A percentile compares a stretch with the other conserved stretches of the same genome.
These are phyloP conservation scores for Perkinsela sp. DNA, from an alignment of 208 protist genomes.

Conservation along the genomic window DNA sequence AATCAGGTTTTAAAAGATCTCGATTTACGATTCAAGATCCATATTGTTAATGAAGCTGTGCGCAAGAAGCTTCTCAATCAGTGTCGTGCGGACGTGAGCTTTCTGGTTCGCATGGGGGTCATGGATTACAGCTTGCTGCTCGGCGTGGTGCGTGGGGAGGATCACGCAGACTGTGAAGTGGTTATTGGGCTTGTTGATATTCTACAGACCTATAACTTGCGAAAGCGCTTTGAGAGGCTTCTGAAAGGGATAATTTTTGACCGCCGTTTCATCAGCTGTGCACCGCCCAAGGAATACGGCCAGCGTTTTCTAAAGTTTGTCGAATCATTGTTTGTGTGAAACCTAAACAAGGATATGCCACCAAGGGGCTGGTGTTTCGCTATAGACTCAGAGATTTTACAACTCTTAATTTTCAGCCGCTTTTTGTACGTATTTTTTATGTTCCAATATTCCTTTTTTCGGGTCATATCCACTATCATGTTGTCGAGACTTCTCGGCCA, in stretches of 20 bases:
- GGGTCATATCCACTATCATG: too few relatives aligned
- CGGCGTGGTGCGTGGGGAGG: conserved; percentile 23
- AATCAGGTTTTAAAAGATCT: conserved; percentile 67
- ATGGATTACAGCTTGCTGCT: conserved; percentile 77
- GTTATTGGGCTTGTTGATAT: conserved; percentile 72
- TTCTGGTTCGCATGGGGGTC: conserved; percentile 42
- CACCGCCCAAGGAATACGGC: conserved; percentile 42
- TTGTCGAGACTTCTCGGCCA: too few relatives aligned
- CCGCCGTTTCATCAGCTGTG: conserved; percentile 40
- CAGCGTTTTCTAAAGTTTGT: conserved; percentile 54
- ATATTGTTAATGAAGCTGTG: conserved; percentile 18
- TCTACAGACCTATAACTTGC: conserved; percentile 50
- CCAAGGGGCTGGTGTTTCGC: too few relatives aligned
- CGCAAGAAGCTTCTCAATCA: conserved; percentile 43
- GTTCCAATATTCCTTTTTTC: too few relatives aligned
- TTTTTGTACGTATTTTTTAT: too few relatives aligned
- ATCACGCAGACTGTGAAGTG: neutral
- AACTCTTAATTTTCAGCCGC: too few relatives aligned
- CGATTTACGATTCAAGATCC: conserved; percentile 15
- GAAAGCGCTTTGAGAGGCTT: conserved; percentile 39
- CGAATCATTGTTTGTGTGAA: conserved; percentile 44
- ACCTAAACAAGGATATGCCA: neutral
- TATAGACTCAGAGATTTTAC: too few relatives aligned
- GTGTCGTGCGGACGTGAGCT: conserved; percentile 47
- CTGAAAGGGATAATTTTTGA: conserved; percentile 17